Percentiles rank a stretch among this genome's conserved stretches.
Evolutionary conservation across 2,329 filamentous ascomycete genomes (phyloP).

Genomic region (Rosellinia necatrix): DNA sequence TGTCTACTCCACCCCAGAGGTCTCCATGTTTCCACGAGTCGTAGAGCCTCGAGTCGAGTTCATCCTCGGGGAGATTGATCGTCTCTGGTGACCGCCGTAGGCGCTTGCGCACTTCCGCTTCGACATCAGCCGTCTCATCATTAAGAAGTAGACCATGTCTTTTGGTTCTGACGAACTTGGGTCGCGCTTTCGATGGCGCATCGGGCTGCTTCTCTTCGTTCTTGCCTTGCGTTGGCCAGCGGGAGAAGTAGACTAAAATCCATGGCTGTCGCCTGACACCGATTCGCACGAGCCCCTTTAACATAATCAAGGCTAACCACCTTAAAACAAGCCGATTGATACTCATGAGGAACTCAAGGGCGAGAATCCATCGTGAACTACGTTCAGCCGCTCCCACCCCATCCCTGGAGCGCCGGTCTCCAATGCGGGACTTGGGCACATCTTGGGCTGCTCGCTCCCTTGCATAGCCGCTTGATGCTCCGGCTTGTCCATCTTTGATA

Average conservation of each 20-base stretch:
- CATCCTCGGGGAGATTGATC: conserved; percentile 60
- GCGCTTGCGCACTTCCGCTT: conserved; percentile 73
- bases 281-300: conserved; percentile 59
- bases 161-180: conserved; percentile 56
- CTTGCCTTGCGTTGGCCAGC: conserved; percentile 43
- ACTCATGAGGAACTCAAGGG: conserved; percentile 74
- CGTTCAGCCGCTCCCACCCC: conserved; percentile 81
- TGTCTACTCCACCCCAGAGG: conserved; percentile 82
- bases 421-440: conserved; percentile 51
- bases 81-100: conserved; percentile 48
- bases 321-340: conserved; percentile 70
- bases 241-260: conserved; percentile 63
- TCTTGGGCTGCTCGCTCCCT: conserved; percentile 71
- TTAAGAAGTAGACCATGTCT: conserved; percentile 60
- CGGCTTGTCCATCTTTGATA: conserved; percentile 51
- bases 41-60: conserved; percentile 77
- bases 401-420: conserved; percentile 54
- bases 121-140: conserved; percentile 75
- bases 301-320: conserved; percentile 59
- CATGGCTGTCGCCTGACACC: conserved; percentile 66
- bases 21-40: conserved; percentile 82
- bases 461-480: conserved; percentile 64
- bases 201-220: conserved; percentile 34
- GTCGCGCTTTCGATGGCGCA: conserved; percentile 22
- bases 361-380: conserved; percentile 78